Base-by-base conservation (phyloP, 2,329 filamentous ascomycete species). In the Aspergillus tubingensis region DNA sequence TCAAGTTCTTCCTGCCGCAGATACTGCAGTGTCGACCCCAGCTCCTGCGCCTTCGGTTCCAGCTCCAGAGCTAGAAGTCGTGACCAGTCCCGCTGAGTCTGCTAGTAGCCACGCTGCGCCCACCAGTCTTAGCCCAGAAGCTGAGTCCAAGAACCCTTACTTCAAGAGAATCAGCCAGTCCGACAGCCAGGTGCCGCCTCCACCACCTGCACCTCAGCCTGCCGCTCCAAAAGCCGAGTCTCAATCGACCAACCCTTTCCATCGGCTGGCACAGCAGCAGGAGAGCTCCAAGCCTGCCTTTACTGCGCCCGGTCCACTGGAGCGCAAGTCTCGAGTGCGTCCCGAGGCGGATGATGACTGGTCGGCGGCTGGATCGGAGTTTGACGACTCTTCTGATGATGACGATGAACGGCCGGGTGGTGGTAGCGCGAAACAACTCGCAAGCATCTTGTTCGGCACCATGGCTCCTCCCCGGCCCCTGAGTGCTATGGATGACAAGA, bases 181-280 rank as follows among this genome's bases (percentile, higher is more conserved):
- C 6, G 88, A 86, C 58, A 79, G 82, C 17, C 79, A 86, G 10
- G 69, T 76, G 13, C 70, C 79, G 30, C 72, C 80, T 64, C 77
- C 78, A 62, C 77, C 79, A 55, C 79, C 80, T 15, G 74, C 82
- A 30, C 72, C 80, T 23, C 71, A 81, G 21, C 17, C 75, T 76
- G 23, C 74, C 74, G 27, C 71, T 21, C 68, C 81, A 69, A 67
- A 72, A 30, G 57, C 74, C 30, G 77, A 85, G 36, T 83, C 88
- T 50, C 83, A 85, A 23, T 93, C 91, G n/a, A 98, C 91, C 8
- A 99, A 99, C 73, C 95, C 95, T 4, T 99, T 98, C 87, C 91
- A 96, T 76, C 90, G 92, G 59, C 86, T 96, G 73, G 87, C 90
- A 5, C 86, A 91, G 5, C 86, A 91, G 64, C 82, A 85, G 71